Conservation (phyloP, 2,329 filamentous ascomycete species). For the Zymoseptoria passerinii region DNA sequence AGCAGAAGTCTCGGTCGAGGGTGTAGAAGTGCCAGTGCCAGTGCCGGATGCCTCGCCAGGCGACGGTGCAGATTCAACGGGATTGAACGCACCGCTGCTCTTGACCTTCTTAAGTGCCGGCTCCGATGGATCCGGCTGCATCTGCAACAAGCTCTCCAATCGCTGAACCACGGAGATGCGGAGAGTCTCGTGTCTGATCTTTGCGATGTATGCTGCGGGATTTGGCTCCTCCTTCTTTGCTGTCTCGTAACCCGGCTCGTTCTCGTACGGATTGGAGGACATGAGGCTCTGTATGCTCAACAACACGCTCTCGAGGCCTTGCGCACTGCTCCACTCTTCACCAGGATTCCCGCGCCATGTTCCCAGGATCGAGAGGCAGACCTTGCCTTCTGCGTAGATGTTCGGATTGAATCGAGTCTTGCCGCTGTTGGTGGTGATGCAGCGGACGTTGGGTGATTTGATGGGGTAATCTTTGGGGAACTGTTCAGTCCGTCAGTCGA, state of each 20-base stretch:
- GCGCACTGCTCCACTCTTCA: conserved; percentile 94
- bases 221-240: conserved; percentile 22
- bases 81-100: conserved; percentile 4
- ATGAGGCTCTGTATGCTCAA: conserved; percentile 95
- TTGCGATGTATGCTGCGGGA: conserved; percentile 24
- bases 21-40: conserved; percentile 7
- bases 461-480: conserved; percentile 68
- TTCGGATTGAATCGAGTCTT: conserved; percentile 92
- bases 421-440: conserved; percentile 81
- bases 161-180: conserved; percentile 79
- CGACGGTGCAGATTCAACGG: conserved; percentile 2
- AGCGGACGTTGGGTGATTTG: conserved; percentile 52
- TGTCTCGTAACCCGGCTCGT: conserved; percentile 82
- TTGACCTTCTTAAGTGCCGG: conserved; percentile 14
- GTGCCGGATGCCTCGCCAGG: conserved; percentile 6
- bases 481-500: conserved; percentile 1
- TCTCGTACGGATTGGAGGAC: conserved; percentile 80
- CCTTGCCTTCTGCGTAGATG: conserved; percentile 84
- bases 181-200: conserved; percentile 88
- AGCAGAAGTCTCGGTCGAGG: conserved; percentile 17
- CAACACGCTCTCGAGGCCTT: conserved; percentile 87
- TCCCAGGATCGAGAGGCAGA: conserved; percentile 68
- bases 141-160: conserved; percentile 67
- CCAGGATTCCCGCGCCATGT: conserved; percentile 88
- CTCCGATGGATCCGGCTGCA: conserved; percentile 38